Conservation (phyloP, 2,329 filamentous ascomycete species). For the Aspergillus sp. region DNA sequence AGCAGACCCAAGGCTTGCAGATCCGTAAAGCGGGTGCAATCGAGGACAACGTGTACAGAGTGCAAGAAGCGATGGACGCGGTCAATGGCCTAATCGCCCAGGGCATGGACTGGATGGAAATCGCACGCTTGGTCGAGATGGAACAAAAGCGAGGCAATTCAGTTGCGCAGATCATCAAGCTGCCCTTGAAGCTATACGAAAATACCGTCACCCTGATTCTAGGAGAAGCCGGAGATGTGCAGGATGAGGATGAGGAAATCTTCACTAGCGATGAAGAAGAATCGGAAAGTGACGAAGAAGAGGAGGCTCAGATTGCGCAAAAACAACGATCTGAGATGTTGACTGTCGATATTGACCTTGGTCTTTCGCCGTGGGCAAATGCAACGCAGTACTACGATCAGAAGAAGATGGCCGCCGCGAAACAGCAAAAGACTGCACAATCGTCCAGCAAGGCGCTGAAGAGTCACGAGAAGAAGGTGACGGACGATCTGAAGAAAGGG, state of each 20-base stretch:
- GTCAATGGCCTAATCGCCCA: slow-evolving; percentile 86
- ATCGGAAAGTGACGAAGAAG: slow-evolving; percentile 23
- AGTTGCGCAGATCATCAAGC: slow-evolving; percentile 76
- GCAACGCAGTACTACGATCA: slow-evolving; percentile 88
- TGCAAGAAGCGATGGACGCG: slow-evolving; percentile 86
- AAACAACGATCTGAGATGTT: slow-evolving; percentile 40
- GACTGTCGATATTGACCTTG: slow-evolving; percentile 75
- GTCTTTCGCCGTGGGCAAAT: slow-evolving; percentile 76
- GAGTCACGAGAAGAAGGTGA: slow-evolving; percentile 82
- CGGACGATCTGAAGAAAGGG: slow-evolving; percentile 73
- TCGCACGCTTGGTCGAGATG: slow-evolving; percentile 76
- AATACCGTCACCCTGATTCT: slow-evolving; percentile 77
- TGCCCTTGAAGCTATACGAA: slow-evolving; percentile 83
- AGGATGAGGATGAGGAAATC: slow-evolving; percentile 56
- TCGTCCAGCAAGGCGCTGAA: slow-evolving; percentile 78
- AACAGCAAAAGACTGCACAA: slow-evolving; percentile 76
- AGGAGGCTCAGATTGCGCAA: slow-evolving; percentile 13
- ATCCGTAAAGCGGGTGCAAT: slow-evolving; percentile 83
- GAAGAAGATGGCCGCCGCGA: slow-evolving; percentile 71
- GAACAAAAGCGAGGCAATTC: slow-evolving; percentile 75
- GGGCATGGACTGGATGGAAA: slow-evolving; percentile 96
- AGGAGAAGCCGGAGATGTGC: slow-evolving; percentile 58
- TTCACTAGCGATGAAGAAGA: slow-evolving; percentile 54
- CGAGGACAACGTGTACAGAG: slow-evolving; percentile 79
- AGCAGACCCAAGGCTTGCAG: slow-evolving; percentile 73